Evolutionary conservation across 305 asterid genomes (phyloP).

Genomic region (Fraxinus greggii): DNA sequence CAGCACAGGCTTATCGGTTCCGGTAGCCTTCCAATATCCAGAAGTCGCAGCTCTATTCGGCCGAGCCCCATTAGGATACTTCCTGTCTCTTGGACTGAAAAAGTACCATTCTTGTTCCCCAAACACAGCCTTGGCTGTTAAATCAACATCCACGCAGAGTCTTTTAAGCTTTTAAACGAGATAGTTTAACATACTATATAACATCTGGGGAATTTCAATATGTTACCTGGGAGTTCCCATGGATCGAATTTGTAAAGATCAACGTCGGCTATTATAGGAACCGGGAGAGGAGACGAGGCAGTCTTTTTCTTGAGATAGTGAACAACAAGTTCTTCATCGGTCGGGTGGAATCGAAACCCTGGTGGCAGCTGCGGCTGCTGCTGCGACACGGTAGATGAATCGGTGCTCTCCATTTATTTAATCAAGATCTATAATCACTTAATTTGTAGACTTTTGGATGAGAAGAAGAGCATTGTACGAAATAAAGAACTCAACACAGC

Average conservation of each 20-base stretch:
- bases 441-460: not conserved
- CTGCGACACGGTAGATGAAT: slow-evolving; percentile 64
- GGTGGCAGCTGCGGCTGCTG: slow-evolving; percentile 80
- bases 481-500: slow-evolving; percentile 10
- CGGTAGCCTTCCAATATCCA: slow-evolving; percentile 95
- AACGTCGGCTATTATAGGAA: slow-evolving; percentile 71
- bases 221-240: slow-evolving; percentile 76
- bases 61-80: slow-evolving; percentile 85
- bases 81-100: slow-evolving; percentile 82
- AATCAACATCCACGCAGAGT: not conserved
- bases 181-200: no score
- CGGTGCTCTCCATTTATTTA: slow-evolving; percentile 67
- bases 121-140: slow-evolving; percentile 68
- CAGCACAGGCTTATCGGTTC: slow-evolving; percentile 82
- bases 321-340: slow-evolving; percentile 84
- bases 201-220: no score
- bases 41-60: slow-evolving; percentile 88
- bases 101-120: slow-evolving; percentile 97
- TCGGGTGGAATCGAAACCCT: slow-evolving; percentile 83
- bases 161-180: no score
- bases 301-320: slow-evolving; percentile 76
- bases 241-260: slow-evolving; percentile 87
- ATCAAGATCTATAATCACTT: not conserved
- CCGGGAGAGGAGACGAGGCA: slow-evolving; percentile 71
- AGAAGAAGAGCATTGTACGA: slow-evolving; percentile 29